phyloP scores from a whole-genome alignment of 768 basidiomycete genomes.

The Termitomyces sp. region DNA sequence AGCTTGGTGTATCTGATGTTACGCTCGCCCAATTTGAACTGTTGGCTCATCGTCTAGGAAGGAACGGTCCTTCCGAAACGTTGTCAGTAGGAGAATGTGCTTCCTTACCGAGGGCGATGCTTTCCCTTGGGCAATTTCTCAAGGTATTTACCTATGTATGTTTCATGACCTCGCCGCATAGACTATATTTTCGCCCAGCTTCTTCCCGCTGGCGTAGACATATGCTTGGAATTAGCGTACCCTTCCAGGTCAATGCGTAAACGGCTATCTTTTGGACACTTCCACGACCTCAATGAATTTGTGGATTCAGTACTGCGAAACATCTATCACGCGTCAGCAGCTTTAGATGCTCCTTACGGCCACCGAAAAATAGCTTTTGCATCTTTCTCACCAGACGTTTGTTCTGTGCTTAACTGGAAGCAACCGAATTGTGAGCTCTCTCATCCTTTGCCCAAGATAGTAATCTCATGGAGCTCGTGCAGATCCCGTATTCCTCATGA shows the following conservation, averaged over 20 bases:
- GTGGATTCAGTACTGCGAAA: constrained; percentile 82
- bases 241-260: constrained; percentile 46
- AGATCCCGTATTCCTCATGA: constrained; percentile 96
- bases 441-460: background rate
- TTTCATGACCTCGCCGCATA: background rate
- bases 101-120: constrained; percentile 48
- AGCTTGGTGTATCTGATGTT: constrained; percentile 80
- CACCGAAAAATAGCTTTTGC: constrained; percentile 86
- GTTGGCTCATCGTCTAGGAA: constrained; percentile 50
- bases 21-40: constrained; percentile 75
- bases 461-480: constrained; percentile 6
- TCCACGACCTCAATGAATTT: constrained; percentile 70
- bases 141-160: constrained; percentile 37
- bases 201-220: constrained; percentile 56
- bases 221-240: constrained; percentile 83
- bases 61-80: constrained; percentile 27
- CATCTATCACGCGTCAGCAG: constrained; percentile 65
- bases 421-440: constrained; percentile 86
- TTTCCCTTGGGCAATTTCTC: constrained; percentile 71
- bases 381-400: constrained; percentile 87
- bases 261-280: constrained; percentile 40
- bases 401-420: constrained; percentile 95
- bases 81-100: constrained; percentile 38
- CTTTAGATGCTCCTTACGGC: constrained; percentile 41
- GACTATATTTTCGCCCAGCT: constrained; percentile 31